Evolutionary conservation across 768 basidiomycete genomes (phyloP).

Genomic region (Exidia glandulosa): DNA sequence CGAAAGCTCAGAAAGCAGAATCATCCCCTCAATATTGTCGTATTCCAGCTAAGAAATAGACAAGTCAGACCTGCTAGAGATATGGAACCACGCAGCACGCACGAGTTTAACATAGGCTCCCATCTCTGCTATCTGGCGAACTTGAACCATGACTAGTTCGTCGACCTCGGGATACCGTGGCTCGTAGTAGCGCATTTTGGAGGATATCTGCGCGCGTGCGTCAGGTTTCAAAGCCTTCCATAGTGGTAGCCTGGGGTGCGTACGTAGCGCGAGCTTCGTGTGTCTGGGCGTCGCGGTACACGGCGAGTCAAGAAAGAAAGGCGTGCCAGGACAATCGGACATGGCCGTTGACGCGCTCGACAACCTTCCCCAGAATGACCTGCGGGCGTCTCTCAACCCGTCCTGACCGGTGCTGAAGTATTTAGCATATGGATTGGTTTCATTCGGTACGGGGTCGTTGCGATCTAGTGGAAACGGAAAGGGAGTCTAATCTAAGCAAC

Average conservation of each 20-base stretch:
- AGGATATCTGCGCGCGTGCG: background rate
- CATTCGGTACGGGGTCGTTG: too few relatives aligned
- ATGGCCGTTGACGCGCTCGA: too few relatives aligned
- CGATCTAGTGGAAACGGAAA: too few relatives aligned
- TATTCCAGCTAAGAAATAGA: conserved; percentile 69
- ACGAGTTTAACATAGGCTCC: conserved; percentile 98
- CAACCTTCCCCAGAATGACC: too few relatives aligned
- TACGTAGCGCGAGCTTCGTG: too few relatives aligned
- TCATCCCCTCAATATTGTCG: conserved; percentile 99
- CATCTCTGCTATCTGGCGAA: conserved; percentile 99
- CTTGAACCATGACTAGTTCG: conserved; percentile 98
- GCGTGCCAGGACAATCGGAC: too few relatives aligned
- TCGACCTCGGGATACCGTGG: conserved; percentile 93
- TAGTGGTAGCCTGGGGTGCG: background rate
- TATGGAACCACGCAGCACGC: conserved; percentile 17
- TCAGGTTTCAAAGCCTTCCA: background rate
- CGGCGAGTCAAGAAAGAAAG: too few relatives aligned
- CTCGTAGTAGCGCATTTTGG: conserved; percentile 81
- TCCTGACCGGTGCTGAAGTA: too few relatives aligned
- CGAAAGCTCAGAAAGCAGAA: conserved; percentile 94
- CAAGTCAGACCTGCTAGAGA: background rate
- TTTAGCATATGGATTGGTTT: too few relatives aligned
- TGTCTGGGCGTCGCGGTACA: too few relatives aligned
- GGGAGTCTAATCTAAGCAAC: too few relatives aligned
- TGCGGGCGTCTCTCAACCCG: too few relatives aligned